Evolutionary conservation across 2,329 filamentous ascomycete species (phyloP), one percentile per base, ranked within the genome.

Genomic region (Beauveria sp.): DNA sequence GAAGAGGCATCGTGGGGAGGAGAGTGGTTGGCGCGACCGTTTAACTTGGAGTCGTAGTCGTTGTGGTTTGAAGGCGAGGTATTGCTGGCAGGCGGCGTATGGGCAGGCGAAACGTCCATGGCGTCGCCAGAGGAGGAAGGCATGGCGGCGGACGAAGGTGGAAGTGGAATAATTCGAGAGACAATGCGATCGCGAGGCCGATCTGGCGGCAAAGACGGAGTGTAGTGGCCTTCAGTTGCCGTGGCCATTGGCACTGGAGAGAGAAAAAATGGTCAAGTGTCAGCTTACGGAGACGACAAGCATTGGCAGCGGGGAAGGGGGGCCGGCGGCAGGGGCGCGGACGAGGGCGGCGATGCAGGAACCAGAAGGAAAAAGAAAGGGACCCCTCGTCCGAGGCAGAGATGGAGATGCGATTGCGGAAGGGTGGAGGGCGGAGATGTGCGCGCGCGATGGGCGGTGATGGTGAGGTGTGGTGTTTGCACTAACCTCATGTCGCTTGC

Each of bases 111-210:
- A 64, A 85, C 79, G 63, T 86, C 84, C 83, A 86, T 87, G 62
- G 82, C 82, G 61, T 84, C 82, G 66, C 79, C 81, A 34, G 80
- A 80, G 54, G 80, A 80, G 22, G 83, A 80, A 59, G 82, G 78
- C 65, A 84, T 84, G 75, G 82, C 84, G 70, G 82, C 80, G 83
- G 80, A 61, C 79, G 78, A 63, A 81, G 16, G 51, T n/a, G 59
- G 76, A 65, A 85, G 83, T 58, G 84, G 82, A 53, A 87, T 75
- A 51, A 84, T 82, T 70, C 81, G 80, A 66, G 77, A 73, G 69
- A 77, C 76, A 73, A 79, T 78, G 70, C 74, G 74, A 63, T 81
- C 75, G 61, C 77, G 73, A 63, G 70, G 73, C 64, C 73, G 71
- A 62, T 77, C 74, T 64, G 72, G 70, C 65, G 74, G 68, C 65